Evolutionary conservation across 179 eudicot genomes (phyloP), one percentile per base, ranked within the genome.

Genomic region (Patellifolia procumbens): DNA sequence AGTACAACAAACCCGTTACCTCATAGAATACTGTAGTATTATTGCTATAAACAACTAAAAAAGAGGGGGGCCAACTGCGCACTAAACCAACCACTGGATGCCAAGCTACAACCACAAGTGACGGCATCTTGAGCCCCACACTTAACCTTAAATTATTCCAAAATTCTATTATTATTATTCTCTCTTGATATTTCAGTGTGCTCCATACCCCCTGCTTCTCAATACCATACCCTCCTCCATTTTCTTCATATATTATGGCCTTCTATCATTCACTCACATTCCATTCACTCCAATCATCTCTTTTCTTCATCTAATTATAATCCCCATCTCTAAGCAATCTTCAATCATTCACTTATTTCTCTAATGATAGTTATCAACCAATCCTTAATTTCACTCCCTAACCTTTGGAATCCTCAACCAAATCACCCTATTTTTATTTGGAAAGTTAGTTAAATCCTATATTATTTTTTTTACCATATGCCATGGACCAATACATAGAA

Each of bases 401-500:
- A 17, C 7, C 28, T 39, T 53, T 10, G 55, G 31, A 34, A 70
- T 52, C 35, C 72, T 52, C 62, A 58, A 51, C 52, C 64, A 61
- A 53, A 68, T 46, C 49, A 62, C 28, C 68, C 55, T 73, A 26
- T 66, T 10, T 74, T 74, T 43, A n/a, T 72, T 43, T 80, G 64
- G 70, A 67, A 59, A 46, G 55, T 53, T 26, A 76, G 45, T 66
- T 80, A 67, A 12, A 22, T 20, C 42, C 9, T 37, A 37, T 20
- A 35, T 1, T 37, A 64, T 16, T 1, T 1, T 24, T 5, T 28
- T 11, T n/a, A 42, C 12, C 2, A 15, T 34, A 24, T 5, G 20
- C 29, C 45, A 79, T 82, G 82, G 82, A 73, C 13, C 71, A 55
- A 68, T 45, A 70, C 20, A 60, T 31, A 32, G 43, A 74, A 60